A percentile compares a stretch with the other conserved stretches of the same genome.
Conservation (phyloP, 1,284 basidiomycete genomes). For the Blastosporella zonata region DNA sequence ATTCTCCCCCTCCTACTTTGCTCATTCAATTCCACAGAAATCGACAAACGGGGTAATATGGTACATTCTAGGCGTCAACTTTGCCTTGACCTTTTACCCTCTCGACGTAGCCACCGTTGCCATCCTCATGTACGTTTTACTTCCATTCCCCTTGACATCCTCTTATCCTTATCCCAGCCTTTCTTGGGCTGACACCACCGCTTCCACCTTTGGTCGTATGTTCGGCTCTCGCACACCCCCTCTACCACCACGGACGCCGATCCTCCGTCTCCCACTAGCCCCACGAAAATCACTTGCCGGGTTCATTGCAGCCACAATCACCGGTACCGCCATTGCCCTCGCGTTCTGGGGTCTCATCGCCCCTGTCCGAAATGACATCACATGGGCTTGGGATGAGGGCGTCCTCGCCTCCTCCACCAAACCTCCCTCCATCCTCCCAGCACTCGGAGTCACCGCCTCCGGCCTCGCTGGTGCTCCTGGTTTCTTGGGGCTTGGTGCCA, state of each 20-base stretch:
- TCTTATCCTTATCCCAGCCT: conserved; percentile 49
- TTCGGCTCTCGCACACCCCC: conserved; percentile 77
- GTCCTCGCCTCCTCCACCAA: conserved; percentile 24
- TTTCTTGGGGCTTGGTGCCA: conserved; percentile 52
- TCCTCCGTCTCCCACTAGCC: conserved; percentile 72
- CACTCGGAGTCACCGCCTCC: conserved; percentile 11
- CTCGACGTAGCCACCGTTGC: conserved; percentile 86
- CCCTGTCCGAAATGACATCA: conserved; percentile 41
- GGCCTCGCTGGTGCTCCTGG: conserved; percentile 32
- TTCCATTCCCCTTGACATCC: neutral
- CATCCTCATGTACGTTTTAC: conserved; percentile 73
- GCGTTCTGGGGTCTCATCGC: conserved; percentile 77
- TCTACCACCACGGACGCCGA: conserved; percentile 51
- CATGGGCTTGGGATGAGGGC: conserved; percentile 55
- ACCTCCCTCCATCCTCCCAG: conserved; percentile 14
- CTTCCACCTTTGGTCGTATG: conserved; percentile 88
- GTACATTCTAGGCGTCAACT: conserved; percentile 92
- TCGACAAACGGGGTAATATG: conserved; percentile 89
- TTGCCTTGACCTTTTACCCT: conserved; percentile 78
- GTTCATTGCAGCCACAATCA: conserved; percentile 79
- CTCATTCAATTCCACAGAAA: conserved; percentile 38
- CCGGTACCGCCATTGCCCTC: conserved; percentile 71
- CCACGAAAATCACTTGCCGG: conserved; percentile 88
- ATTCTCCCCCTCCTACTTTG: neutral
- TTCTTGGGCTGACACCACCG: conserved; percentile 96